Evolutionary conservation across 2,329 filamentous ascomycete genomes (phyloP).

Genomic region (Zalaria sp.): DNA sequence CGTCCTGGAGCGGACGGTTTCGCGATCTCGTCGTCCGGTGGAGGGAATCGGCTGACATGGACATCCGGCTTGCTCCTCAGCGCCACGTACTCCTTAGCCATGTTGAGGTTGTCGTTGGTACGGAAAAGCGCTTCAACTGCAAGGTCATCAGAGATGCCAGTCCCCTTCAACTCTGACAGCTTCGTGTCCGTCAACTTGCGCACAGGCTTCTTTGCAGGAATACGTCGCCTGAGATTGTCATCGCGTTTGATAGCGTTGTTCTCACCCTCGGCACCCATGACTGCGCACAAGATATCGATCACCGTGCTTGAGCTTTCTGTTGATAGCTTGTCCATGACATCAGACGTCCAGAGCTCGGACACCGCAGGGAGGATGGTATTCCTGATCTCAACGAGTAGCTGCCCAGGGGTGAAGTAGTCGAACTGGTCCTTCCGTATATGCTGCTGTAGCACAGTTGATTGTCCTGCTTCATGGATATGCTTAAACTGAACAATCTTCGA

Average conservation of each 20-base stretch:
- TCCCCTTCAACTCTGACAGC: no score
- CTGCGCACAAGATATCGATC: slow-evolving; percentile 68
- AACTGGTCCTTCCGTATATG: slow-evolving; percentile 34
- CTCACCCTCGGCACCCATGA: slow-evolving; percentile 68
- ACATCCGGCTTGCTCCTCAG: slow-evolving; percentile 17
- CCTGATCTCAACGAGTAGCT: slow-evolving; percentile 78
- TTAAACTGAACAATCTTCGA: slow-evolving; percentile 62
- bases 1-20: slow-evolving; percentile 1
- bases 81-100: slow-evolving; percentile 61
- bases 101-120: slow-evolving; percentile 50
- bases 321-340: slow-evolving; percentile 67
- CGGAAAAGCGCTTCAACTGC: slow-evolving; percentile 71
- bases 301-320: slow-evolving; percentile 63
- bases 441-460: slow-evolving; percentile 41
- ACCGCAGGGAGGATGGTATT: slow-evolving; percentile 65
- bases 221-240: slow-evolving; percentile 41
- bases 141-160: slow-evolving; percentile 34
- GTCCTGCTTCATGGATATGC: slow-evolving; percentile 61
- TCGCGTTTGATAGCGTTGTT: slow-evolving; percentile 45
- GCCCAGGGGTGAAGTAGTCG: slow-evolving; percentile 52
- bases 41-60: slow-evolving; percentile 14
- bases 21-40: slow-evolving; percentile 11
- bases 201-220: slow-evolving; percentile 31
- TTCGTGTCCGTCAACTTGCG: slow-evolving; percentile 36
- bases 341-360: slow-evolving; percentile 70